Percentiles rank a stretch among this genome's conserved stretches.
Conservation (phyloP, 495 filamentous ascomycete species). For the Daldinia concentrica region DNA sequence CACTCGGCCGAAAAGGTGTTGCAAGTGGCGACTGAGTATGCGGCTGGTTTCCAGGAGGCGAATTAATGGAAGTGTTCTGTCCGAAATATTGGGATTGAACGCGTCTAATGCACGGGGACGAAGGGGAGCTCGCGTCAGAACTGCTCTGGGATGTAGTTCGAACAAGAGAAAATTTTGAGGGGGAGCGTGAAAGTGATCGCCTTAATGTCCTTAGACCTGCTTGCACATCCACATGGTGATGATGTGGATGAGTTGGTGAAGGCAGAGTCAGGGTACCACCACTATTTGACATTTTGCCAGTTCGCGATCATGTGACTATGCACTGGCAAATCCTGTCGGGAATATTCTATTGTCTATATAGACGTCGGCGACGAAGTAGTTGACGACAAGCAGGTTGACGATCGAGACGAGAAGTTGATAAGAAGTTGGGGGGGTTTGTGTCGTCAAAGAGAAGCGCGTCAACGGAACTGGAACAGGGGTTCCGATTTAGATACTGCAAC, state of each 20-base stretch:
- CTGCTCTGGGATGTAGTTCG: slow-evolving; percentile 58
- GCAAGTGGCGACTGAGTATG: slow-evolving; percentile 47
- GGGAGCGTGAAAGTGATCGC: slow-evolving; percentile 85
- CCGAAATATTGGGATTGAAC: slow-evolving; percentile 45
- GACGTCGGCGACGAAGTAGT: not conserved
- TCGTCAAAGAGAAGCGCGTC: not conserved
- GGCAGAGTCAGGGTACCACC: slow-evolving; percentile 82
- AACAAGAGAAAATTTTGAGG: slow-evolving; percentile 80
- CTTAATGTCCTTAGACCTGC: slow-evolving; percentile 79
- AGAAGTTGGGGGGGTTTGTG: not conserved
- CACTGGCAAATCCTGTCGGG: not conserved
- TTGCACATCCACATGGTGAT: slow-evolving; percentile 79
- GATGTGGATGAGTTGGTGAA: slow-evolving; percentile 75
- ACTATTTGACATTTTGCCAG: slow-evolving; percentile 55
- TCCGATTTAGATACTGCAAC: slow-evolving; percentile 5
- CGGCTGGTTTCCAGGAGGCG: slow-evolving; percentile 40
- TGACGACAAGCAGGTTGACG: slow-evolving; percentile 1
- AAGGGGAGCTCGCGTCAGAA: slow-evolving; percentile 38
- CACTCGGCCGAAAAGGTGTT: slow-evolving; percentile 54
- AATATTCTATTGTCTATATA: not conserved
- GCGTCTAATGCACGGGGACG: slow-evolving; percentile 45
- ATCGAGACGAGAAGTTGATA: not conserved
- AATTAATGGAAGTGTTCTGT: slow-evolving; percentile 24
- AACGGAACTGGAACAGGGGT: not conserved
- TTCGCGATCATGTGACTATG: not conserved